Evolutionary conservation across 257 asterid species (phyloP).

Genomic region (Verbascum thapsus): DNA sequence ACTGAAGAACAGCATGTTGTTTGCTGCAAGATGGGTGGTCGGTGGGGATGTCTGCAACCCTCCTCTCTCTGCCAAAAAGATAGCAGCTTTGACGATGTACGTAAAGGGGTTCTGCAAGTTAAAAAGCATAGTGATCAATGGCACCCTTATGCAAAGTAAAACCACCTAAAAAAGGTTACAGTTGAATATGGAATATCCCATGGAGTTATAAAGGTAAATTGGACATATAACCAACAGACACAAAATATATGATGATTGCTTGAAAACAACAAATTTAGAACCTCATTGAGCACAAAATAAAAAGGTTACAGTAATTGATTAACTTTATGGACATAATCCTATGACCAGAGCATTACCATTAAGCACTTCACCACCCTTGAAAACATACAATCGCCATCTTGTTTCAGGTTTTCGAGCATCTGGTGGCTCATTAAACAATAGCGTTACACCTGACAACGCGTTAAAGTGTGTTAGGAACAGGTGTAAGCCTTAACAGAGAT

Average conservation of each 20-base stretch:
- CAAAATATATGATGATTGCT: background rate
- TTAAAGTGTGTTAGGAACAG: constrained; percentile 33
- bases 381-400: constrained; percentile 93
- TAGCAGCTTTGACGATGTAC: constrained; percentile 95
- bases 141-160: background rate
- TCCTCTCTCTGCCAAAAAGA: constrained; percentile 97
- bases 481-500: background rate
- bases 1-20: constrained; percentile 98
- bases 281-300: constrained; percentile 9
- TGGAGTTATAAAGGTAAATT: constrained; percentile 9
- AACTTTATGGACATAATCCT: background rate
- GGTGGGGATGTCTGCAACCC: constrained; percentile 92
- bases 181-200: background rate
- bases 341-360: constrained; percentile 53
- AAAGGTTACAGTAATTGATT: no score
- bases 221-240: background rate
- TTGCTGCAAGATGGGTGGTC: constrained; percentile 99
- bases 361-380: constrained; percentile 92
- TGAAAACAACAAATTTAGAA: constrained; percentile 6
- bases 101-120: constrained; percentile 77
- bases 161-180: constrained; percentile 1
- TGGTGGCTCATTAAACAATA: constrained; percentile 93
- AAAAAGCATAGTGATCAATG: constrained; percentile 23
- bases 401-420: constrained; percentile 84
- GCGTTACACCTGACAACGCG: constrained; percentile 68